phyloP scores from a whole-genome alignment of 331 rosid genomes.

The Cydonia oblonga region DNA sequence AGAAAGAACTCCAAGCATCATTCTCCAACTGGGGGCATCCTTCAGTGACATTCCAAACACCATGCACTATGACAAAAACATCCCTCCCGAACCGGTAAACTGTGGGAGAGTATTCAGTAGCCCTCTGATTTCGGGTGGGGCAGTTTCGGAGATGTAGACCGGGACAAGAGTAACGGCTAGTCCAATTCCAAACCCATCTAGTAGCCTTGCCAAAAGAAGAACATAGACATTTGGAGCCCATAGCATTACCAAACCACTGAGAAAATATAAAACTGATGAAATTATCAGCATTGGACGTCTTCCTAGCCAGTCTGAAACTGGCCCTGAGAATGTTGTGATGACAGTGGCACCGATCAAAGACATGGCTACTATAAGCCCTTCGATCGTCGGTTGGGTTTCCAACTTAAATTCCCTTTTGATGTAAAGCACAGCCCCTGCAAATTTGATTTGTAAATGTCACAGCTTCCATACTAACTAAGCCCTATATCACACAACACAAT shows the following conservation, averaged over 20 bases:
- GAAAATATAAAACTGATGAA: conserved; percentile 9
- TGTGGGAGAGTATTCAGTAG: conserved; percentile 15
- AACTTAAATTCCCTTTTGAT: conserved; percentile 15
- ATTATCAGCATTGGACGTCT: conserved; percentile 17
- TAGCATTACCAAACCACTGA: conserved; percentile 16
- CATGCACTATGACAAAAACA: conserved; percentile 23
- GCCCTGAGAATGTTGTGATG: conserved; percentile 18
- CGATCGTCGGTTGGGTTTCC: conserved; percentile 7
- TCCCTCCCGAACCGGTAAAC: conserved; percentile 14
- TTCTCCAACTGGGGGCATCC: conserved; percentile 13
- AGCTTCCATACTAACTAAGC: background rate
- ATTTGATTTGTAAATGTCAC: background rate
- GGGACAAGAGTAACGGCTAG: conserved; percentile 23
- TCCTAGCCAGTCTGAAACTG: conserved; percentile 13
- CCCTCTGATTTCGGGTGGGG: conserved; percentile 18
- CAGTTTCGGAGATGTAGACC: conserved; percentile 17
- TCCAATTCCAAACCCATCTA: conserved; percentile 23
- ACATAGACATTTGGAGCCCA: conserved; percentile 23
- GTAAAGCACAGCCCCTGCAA: conserved; percentile 17
- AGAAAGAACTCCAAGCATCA: conserved; percentile 21
- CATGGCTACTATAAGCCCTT: conserved; percentile 19
- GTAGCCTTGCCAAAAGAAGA: conserved; percentile 7
- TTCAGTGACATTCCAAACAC: conserved; percentile 15
- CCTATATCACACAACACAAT: background rate
- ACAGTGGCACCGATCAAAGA: conserved; percentile 21